These are phyloP conservation scores for Torulaspora pretoriensis DNA, from an alignment of 1,139 yeast genomes.

Conservation along the genomic window DNA sequence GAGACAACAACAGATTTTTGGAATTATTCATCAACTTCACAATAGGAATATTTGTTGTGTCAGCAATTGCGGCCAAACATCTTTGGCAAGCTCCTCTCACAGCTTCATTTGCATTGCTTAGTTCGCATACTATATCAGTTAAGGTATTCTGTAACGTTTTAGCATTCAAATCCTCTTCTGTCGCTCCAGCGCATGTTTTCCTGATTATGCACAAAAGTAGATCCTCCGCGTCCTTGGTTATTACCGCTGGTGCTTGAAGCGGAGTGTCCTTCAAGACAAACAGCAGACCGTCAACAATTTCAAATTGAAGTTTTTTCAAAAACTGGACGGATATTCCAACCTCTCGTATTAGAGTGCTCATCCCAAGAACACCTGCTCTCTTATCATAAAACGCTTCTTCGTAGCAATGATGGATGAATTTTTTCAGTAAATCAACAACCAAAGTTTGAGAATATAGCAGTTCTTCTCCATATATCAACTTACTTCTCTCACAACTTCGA, in stretches of 20 bases:
- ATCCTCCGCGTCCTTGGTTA: constrained; percentile 64
- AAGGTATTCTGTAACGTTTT: constrained; percentile 81
- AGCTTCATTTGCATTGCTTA: constrained; percentile 79
- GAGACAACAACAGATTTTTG: constrained; percentile 75
- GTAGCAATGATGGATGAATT: constrained; percentile 85
- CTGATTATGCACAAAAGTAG: constrained; percentile 57
- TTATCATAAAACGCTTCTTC: constrained; percentile 83
- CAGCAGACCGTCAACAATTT: constrained; percentile 77
- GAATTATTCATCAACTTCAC: constrained; percentile 78
- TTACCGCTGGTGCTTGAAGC: constrained; percentile 78
- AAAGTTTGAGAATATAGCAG: constrained; percentile 69
- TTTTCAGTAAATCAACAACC: constrained; percentile 70
- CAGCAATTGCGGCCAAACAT: constrained; percentile 63
- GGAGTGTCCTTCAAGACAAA: constrained; percentile 91
- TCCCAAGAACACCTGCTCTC: constrained; percentile 84
- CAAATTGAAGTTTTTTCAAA: constrained; percentile 75
- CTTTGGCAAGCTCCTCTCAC: constrained; percentile 82
- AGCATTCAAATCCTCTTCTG: constrained; percentile 53
- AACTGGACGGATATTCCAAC: constrained; percentile 65
- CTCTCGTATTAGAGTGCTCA: constrained; percentile 66
- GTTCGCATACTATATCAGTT: constrained; percentile 84
- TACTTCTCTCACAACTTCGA: constrained; percentile 57
- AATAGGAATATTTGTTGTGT: constrained; percentile 63
- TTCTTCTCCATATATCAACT: constrained; percentile 63
- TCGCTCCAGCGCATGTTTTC: constrained; percentile 30